A percentile compares a stretch with the other conserved stretches of the same genome.
Conservation (phyloP, 345 rosid genomes). For the Salix brachista region DNA sequence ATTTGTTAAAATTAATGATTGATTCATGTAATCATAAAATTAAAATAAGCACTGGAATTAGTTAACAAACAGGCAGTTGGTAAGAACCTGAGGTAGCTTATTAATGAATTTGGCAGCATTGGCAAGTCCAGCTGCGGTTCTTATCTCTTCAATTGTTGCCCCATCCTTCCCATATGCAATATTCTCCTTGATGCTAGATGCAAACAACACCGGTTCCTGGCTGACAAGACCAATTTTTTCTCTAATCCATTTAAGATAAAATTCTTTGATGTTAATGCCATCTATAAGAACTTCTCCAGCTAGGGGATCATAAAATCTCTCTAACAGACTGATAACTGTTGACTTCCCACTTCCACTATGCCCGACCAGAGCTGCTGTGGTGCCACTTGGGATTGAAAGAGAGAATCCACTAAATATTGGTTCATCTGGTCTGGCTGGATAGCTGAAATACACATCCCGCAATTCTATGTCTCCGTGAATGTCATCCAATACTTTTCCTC, state of each 20-base stretch:
- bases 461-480: constrained; percentile 38
- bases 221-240: constrained; percentile 43
- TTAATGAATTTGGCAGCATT: constrained; percentile 44
- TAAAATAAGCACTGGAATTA: not conserved
- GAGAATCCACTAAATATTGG: constrained; percentile 37
- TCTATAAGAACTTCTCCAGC: constrained; percentile 43
- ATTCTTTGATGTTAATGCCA: constrained; percentile 34
- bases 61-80: not conserved
- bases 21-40: not conserved
- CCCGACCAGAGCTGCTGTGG: constrained; percentile 44
- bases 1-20: not conserved
- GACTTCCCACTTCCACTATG: constrained; percentile 52
- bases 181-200: constrained; percentile 39
- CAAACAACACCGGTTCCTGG: constrained; percentile 45
- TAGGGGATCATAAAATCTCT: constrained; percentile 45
- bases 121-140: constrained; percentile 36
- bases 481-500: constrained; percentile 26
- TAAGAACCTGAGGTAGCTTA: constrained; percentile 35
- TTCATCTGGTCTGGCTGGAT: constrained; percentile 44
- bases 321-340: constrained; percentile 39
- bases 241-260: constrained; percentile 43
- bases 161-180: constrained; percentile 43
- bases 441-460: constrained; percentile 35
- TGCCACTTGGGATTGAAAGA: constrained; percentile 30
- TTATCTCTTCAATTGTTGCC: constrained; percentile 37